A percentile compares a stretch with the other conserved stretches of the same genome.
Evolutionary conservation across 371 early-diverging fungal genomes (phyloP).

Genomic region (Parasitella parasitica): DNA sequence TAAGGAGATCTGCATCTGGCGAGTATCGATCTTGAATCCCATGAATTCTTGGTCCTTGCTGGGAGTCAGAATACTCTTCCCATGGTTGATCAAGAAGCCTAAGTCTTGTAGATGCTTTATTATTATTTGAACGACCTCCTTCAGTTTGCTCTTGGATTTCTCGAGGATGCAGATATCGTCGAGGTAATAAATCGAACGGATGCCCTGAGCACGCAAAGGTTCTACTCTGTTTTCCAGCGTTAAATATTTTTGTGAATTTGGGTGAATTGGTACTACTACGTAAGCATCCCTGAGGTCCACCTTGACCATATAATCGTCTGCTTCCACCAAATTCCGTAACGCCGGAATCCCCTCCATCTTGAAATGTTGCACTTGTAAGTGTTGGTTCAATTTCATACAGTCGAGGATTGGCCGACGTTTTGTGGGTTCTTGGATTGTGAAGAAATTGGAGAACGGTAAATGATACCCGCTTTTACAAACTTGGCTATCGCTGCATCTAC

Average conservation of each 20-base stretch:
- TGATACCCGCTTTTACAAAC: not conserved
- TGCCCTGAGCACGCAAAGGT: constrained; percentile 3
- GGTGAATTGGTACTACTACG: constrained; percentile 11
- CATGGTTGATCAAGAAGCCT: constrained; percentile 14
- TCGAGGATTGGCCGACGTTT: constrained; percentile 2
- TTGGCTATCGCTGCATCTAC: not conserved
- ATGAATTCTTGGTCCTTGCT: constrained; percentile 5
- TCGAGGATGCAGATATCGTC: constrained; percentile 13
- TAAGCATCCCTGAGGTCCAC: constrained; percentile 12
- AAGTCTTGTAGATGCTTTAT: not conserved
- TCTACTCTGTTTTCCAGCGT: constrained; percentile 4
- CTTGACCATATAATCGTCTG: constrained; percentile 8
- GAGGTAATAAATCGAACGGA: constrained; percentile 10
- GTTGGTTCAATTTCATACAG: not conserved
- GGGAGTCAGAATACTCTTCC: constrained; percentile 10
- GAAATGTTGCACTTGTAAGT: constrained; percentile 6
- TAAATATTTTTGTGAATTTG: not conserved
- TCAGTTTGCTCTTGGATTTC: not conserved
- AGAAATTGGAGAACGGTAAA: not conserved
- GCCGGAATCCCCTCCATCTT: constrained; percentile 10
- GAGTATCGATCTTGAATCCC: constrained; percentile 11
- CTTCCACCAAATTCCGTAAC: constrained; percentile 1
- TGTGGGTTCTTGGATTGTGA: constrained; percentile 2
- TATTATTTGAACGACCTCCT: not conserved
- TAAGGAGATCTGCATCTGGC: constrained; percentile 7